Conservation (phyloP, 2,329 filamentous ascomycete species). For the Diaporthe sp. region DNA sequence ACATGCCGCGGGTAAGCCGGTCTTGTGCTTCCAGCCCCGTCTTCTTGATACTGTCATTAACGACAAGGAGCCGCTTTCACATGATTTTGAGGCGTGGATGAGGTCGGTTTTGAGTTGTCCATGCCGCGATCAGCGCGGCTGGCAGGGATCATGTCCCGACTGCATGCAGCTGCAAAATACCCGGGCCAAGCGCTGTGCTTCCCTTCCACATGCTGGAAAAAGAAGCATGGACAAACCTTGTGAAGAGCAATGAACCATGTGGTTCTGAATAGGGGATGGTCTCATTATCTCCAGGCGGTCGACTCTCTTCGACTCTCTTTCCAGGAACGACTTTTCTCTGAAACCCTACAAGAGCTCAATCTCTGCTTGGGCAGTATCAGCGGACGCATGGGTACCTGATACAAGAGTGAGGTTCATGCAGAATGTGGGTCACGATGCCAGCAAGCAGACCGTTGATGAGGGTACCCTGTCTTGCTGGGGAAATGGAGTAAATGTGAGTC, state of each 20-base stretch:
- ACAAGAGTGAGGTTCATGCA: neutral
- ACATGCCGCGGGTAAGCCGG: neutral
- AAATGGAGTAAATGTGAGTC: too few species aligned
- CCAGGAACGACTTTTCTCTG: neutral
- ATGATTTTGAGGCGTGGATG: neutral
- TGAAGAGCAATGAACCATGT: neutral
- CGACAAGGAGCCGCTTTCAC: neutral
- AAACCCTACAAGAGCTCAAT: neutral
- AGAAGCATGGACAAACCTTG: neutral
- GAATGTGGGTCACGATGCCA: constrained; percentile 4
- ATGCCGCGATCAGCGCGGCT: constrained; percentile 14
- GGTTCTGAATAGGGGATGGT: neutral
- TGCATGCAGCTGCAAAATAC: neutral
- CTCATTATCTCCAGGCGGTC: neutral
- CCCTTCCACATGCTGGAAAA: neutral
- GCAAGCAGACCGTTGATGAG: neutral
- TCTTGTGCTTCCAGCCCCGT: neutral
- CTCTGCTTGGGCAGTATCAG: neutral
- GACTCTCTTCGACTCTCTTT: too few species aligned
- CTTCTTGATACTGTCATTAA: neutral
- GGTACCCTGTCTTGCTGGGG: neutral
- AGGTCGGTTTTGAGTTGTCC: neutral
- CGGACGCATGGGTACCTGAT: neutral
- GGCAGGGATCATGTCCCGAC: neutral
- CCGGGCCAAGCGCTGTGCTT: constrained; percentile 5